Evolutionary conservation across 2,329 filamentous ascomycete species (phyloP), one percentile per base, ranked within the genome.

Genomic region (Clonostachys chloroleuca): DNA sequence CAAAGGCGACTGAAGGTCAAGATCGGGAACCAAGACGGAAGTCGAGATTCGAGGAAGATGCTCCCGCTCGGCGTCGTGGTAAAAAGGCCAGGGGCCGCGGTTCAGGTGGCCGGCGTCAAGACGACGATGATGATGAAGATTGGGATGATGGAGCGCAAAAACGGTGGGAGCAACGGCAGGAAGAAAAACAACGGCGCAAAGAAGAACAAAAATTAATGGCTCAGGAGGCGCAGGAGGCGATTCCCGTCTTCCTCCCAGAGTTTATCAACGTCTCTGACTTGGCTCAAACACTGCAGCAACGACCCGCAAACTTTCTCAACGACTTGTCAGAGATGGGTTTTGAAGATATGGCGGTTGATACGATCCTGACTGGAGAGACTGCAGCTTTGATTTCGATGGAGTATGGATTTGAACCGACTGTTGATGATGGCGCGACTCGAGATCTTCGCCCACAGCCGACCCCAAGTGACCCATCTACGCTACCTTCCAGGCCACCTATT

Each of bases 331-430:
- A 94, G 45, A 83, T 97, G 59, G 95, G 94, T 1, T 99, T 96
- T 54, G 90, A 96, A 57, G 87, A 92, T 44, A 81, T 92, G 14
- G 83, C 83, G 13, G 79, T 84, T 45, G 90, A 92, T 57, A 91
- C 92, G 59, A 82, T 99, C 51, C 80, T 99, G 63, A 92, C 92
- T 51, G 84, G 90, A 12, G 92, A 97, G 63, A 94, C 89, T 42
- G 92, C 92, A 3, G 89, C 88, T 8, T 76, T 99, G 46, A 87
- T 99, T 55, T 91, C 91, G 5, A 84, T 89, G 66, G 92, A 99
- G 62, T 97, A 92, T 63, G 92, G 92, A 44, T 96, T 87, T 54
- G 91, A 97, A 50, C 89, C 92, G 1, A 84, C 86, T 3, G 80
- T 94, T 20, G 85, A 90, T 48, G 75, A 62, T 58, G 84, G 73